Evolutionary conservation across 208 protist species (phyloP), one percentile per base, ranked within the genome.

Genomic region (Baffinella frigidus): DNA sequence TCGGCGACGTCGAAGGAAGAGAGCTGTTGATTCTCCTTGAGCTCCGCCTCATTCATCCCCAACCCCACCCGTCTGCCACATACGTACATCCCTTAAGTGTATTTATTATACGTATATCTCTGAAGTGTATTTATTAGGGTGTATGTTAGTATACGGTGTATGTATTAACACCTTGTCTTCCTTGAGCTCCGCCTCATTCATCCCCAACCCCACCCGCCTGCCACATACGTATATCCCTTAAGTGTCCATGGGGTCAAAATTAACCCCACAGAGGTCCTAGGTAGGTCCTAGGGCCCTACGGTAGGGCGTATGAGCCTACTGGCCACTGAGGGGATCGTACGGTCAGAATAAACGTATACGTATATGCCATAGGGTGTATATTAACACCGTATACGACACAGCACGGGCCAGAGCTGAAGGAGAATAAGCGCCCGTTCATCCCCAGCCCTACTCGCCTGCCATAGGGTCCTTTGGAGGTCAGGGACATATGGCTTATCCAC

Each of bases 21-120:
- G 64, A 92, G 56, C 68, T 92, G 64, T 39, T 48, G 11, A 45
- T 92, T 92, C 68, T 73, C 33, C 24, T 27, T 50, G n/a, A 64
- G 81, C 87, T 80, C 87, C 9, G 35, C 35, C 44, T 74, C 30
- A 35, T 92, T 92, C 87, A 92, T 92, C 14, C 87, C 87, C 2
- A 92, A 45, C 9, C 87, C 87, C 2, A 72, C 73, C 0, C 61
- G 33, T 33, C 33, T 87, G 38, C 77, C 77, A 11, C 64, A 14
- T 11, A 33, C 11, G 35, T 33, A n/a, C n/a, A 62, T 11, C 24
- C 24, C 51, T 62, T 62, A 24, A 62, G 51, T 62, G 51, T 62
- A 24, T 62, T 11, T 62, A 24, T 62, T 11, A 62, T 62, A 62
- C 24, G 51, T 62, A 62, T 62, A 62, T 62, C 17, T n/a, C n/a